Conservation (phyloP, 768 basidiomycete species). For the Lactarius sanguifluus region DNA sequence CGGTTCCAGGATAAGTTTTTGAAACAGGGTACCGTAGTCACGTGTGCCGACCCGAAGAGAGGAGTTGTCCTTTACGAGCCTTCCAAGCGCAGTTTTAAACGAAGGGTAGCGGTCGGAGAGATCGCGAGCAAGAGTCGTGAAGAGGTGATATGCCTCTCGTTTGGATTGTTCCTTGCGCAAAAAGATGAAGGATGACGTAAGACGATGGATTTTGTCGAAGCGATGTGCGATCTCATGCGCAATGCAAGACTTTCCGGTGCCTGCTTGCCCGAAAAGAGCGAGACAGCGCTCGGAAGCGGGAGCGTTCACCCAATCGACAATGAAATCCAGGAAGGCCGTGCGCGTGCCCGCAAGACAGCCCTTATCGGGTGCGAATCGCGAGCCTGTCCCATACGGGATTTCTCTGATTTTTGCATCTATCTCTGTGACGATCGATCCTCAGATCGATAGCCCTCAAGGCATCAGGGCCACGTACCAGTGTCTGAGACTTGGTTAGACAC, state of each 20-base stretch:
- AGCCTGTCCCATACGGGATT: neutral
- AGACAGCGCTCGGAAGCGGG: neutral
- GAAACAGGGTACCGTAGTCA: neutral
- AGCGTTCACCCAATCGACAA: neutral
- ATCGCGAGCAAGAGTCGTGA: neutral
- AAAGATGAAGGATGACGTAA: neutral
- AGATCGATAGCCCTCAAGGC: neutral
- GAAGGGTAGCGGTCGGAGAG: neutral
- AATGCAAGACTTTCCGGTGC: too few species aligned
- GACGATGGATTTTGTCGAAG: neutral
- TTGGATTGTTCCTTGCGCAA: neutral
- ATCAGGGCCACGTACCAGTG: neutral
- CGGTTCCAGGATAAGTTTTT: conserved; percentile 1
- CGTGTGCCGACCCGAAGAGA: neutral
- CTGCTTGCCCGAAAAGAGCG: conserved; percentile 2
- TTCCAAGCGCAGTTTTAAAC: neutral
- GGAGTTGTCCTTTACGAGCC: neutral
- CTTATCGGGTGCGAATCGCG: neutral
- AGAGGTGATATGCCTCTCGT: neutral
- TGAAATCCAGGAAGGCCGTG: neutral
- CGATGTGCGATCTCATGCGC: neutral
- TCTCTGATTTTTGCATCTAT: neutral
- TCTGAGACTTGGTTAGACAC: neutral
- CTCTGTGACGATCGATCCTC: neutral
- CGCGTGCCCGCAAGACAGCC: neutral